Conservation (phyloP, 139 green algal species). For the Eudorina sp. region DNA sequence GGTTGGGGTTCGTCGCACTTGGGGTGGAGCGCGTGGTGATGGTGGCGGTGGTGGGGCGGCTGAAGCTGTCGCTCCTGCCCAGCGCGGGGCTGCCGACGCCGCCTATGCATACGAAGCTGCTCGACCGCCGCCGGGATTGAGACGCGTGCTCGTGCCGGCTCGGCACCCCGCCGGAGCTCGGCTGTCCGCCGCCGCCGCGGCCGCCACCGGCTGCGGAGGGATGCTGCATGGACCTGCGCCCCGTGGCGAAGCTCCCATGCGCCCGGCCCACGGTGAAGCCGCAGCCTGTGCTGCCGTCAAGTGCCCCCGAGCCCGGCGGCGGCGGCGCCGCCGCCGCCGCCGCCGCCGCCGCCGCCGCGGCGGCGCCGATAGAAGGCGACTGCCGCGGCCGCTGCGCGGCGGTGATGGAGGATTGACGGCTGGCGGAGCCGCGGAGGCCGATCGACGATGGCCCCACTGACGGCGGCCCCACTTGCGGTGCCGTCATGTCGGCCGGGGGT, state of each 20-base stretch:
- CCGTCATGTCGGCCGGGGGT: too few species aligned
- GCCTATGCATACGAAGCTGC: neutral
- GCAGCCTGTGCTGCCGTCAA: neutral
- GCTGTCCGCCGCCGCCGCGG: neutral
- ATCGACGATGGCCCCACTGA: neutral
- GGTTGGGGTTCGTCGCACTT: neutral
- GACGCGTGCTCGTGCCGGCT: neutral
- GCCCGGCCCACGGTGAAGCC: neutral
- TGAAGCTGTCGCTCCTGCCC: conserved; percentile 6
- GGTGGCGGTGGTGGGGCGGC: neutral
- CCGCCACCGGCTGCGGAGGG: neutral
- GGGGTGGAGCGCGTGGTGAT: neutral
- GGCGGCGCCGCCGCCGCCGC: too few species aligned
- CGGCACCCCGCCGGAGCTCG: neutral
- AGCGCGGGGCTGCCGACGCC: neutral
- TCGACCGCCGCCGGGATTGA: neutral
- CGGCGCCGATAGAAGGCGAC: too few species aligned
- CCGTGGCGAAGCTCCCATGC: neutral
- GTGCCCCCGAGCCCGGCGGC: too few species aligned
- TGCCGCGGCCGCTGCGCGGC: too few species aligned
- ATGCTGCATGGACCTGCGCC: neutral
- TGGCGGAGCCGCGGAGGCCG: too few species aligned
- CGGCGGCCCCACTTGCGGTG: too few species aligned
- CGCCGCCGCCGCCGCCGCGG: too few species aligned
- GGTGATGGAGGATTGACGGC: too few species aligned